Evolutionary conservation across 768 basidiomycete species (phyloP).

Genomic region (Mycena belliarum): DNA sequence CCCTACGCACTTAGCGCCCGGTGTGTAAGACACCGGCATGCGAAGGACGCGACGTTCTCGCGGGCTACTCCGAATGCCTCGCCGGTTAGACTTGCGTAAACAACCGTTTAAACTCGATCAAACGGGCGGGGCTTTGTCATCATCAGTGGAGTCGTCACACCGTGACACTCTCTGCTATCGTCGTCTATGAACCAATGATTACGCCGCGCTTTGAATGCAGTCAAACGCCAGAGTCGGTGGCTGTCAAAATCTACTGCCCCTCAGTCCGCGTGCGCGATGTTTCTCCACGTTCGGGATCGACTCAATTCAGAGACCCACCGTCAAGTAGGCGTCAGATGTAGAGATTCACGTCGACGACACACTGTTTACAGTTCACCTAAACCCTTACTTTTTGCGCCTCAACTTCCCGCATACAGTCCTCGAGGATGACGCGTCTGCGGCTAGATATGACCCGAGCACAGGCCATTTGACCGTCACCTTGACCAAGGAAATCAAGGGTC

Average conservation of each 20-base stretch:
- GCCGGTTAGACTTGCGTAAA: too few relatives aligned
- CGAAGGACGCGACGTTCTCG: neutral
- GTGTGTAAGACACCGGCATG: neutral
- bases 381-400: conserved; percentile 83
- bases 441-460: conserved; percentile 73
- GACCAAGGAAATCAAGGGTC: conserved; percentile 65
- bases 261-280: conserved; percentile 59
- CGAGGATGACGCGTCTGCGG: conserved; percentile 71
- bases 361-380: conserved; percentile 72
- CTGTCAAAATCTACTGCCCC: conserved; percentile 67
- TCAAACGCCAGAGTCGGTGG: conserved; percentile 58
- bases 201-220: conserved; percentile 74
- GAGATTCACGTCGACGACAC: conserved; percentile 77
- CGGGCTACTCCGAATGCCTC: neutral
- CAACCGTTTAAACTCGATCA: too few relatives aligned
- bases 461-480: conserved; percentile 77
- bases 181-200: conserved; percentile 72
- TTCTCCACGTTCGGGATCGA: conserved; percentile 10
- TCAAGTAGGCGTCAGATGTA: conserved; percentile 74
- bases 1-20: neutral
- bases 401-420: conserved; percentile 68
- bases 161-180: too few relatives aligned
- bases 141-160: too few relatives aligned
- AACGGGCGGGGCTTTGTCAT: too few relatives aligned
- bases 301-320: conserved; percentile 13